Conservation (phyloP, 1,284 basidiomycete species). For the Ceratobasidium sp. region DNA sequence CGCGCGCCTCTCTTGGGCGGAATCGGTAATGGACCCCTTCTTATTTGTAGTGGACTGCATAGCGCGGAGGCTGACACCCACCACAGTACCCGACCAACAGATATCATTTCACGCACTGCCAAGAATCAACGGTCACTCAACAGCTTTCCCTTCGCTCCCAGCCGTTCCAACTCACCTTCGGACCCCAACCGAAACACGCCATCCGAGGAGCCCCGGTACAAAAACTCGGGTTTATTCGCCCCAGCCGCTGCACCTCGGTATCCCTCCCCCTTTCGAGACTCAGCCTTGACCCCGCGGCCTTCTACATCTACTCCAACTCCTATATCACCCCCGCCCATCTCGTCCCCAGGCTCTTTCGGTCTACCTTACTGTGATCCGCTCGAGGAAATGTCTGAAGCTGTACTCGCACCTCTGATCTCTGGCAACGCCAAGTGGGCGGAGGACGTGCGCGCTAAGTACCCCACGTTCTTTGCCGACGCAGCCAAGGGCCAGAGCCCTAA, state of each 20-base stretch:
- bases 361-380: slow-evolving; percentile 28
- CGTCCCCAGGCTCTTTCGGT: slow-evolving; percentile 5
- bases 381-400: slow-evolving; percentile 38
- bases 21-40: slow-evolving; percentile 41
- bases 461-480: slow-evolving; percentile 68
- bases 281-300: slow-evolving; percentile 24
- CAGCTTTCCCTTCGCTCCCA: slow-evolving; percentile 25
- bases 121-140: slow-evolving; percentile 3
- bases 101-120: slow-evolving; percentile 22
- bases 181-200: slow-evolving; percentile 15
- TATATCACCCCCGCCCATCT: not conserved
- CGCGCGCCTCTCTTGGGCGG: slow-evolving; percentile 33
- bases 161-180: slow-evolving; percentile 21
- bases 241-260: slow-evolving; percentile 40
- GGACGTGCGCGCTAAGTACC: slow-evolving; percentile 65
- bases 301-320: not conserved
- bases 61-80: slow-evolving; percentile 9
- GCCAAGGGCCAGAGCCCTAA: slow-evolving; percentile 78
- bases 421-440: slow-evolving; percentile 71
- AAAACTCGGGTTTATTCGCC: slow-evolving; percentile 37
- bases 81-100: slow-evolving; percentile 14
- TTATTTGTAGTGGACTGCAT: slow-evolving; percentile 35
- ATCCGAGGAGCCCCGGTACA: slow-evolving; percentile 39
- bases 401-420: slow-evolving; percentile 61
- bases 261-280: slow-evolving; percentile 20